Evolutionary conservation across 2,329 filamentous ascomycete genomes (phyloP).

Genomic region (Aspergillus sp.): DNA sequence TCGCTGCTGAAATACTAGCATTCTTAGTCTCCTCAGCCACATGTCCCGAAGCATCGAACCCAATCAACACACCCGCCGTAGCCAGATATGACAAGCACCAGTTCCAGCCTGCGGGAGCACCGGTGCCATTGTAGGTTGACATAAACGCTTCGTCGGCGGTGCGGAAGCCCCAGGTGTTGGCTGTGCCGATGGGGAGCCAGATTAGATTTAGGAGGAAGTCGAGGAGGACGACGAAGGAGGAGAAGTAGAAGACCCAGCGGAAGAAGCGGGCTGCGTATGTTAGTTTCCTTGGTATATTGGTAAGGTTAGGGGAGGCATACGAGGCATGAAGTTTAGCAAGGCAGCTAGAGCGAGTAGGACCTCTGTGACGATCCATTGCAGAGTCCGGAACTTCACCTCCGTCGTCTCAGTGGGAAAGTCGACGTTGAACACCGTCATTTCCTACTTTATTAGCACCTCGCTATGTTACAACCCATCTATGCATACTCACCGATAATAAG

Average conservation of each 20-base stretch:
- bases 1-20: slow-evolving; percentile 43
- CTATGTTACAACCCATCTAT: background rate
- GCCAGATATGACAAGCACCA: slow-evolving; percentile 58
- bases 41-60: slow-evolving; percentile 56
- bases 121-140: slow-evolving; percentile 54
- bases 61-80: slow-evolving; percentile 55
- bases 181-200: slow-evolving; percentile 54
- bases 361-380: slow-evolving; percentile 56
- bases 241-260: slow-evolving; percentile 29
- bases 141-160: slow-evolving; percentile 54
- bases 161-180: slow-evolving; percentile 53
- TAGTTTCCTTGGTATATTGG: slow-evolving; percentile 37
- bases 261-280: slow-evolving; percentile 16
- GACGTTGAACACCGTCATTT: slow-evolving; percentile 52
- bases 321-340: slow-evolving; percentile 46
- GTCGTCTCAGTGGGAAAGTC: slow-evolving; percentile 48
- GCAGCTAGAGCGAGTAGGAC: slow-evolving; percentile 46
- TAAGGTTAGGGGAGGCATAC: slow-evolving; percentile 30
- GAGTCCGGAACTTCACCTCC: slow-evolving; percentile 52
- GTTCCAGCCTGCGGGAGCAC: slow-evolving; percentile 53
- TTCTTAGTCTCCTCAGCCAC: slow-evolving; percentile 58
- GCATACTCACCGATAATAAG: slow-evolving; percentile 42
- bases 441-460: slow-evolving; percentile 29
- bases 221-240: slow-evolving; percentile 43
- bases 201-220: slow-evolving; percentile 56